Base-by-base conservation (phyloP, 345 rosid genomes). In the Hevea brasiliensis region DNA sequence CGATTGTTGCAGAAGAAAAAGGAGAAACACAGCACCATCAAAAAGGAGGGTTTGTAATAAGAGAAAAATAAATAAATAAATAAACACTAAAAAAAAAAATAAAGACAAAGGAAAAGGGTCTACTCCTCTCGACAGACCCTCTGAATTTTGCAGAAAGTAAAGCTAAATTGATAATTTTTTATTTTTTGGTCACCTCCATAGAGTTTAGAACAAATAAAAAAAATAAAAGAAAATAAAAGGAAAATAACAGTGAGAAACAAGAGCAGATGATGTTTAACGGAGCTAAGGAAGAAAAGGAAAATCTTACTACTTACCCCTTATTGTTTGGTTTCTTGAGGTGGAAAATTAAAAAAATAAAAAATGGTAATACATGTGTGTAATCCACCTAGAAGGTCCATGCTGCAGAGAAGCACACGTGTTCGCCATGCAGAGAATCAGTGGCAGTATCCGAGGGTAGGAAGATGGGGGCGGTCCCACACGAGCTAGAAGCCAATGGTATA, bases 1-100 rank as follows among this genome's bases (percentile, higher is more conserved):
- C 69, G 77, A 84, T 71, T 53, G 84, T 77, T 73, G 80, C 82
- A 77, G 85, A 76, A 68, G 81, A 64, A 76, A 82, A 81, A 58
- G 78, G 58, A 70, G 79, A 75, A 79, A 76, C 83, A 78, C 61
- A 80, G 67, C 65, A 66, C 77, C 88, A 81, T 68, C 79, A 84
- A 79, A 81, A 71, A 75, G 73, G 77, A 74, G 77, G 71, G 61
- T 24, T 37, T 70, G 71, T 74, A 61, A 65, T 56, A 47, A 70
- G 11, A 53, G 15, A 1, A 40, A 61, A 42, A 59, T 65, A 60
- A 41, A 8, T 17, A 57, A 35, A n/a, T 27, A 62, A 40, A 24
- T 47, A 62, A 64, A 8, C 53, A 29, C 15, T 42, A 41, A 4
- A 23, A 32, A 15, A 58, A 59, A 63, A 62, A 6, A 48, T 61